These are phyloP conservation scores for Penicillium sp. DNA, from an alignment of 2,329 filamentous ascomycete genomes.

Conservation along the genomic window DNA sequence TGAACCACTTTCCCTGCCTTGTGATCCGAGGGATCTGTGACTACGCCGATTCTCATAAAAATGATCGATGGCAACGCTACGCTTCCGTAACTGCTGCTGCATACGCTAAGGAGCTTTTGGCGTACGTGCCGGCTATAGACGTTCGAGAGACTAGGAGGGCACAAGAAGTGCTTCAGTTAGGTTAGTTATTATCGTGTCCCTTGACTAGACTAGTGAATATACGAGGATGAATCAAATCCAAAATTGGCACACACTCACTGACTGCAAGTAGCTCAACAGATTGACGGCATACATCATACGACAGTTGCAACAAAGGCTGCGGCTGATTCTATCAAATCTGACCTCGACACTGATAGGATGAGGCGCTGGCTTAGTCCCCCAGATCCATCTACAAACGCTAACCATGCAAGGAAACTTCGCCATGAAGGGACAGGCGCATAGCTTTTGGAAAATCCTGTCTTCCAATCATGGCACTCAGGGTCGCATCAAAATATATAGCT, in stretches of 20 bases:
- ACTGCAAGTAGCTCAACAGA: no score
- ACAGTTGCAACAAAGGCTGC: no score
- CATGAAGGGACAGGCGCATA: conserved; percentile 11
- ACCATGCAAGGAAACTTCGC: conserved; percentile 3
- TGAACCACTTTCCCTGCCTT: conserved; percentile 21
- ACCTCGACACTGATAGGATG: neutral
- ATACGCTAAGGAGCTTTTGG: conserved; percentile 20
- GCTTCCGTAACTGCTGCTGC: conserved; percentile 17
- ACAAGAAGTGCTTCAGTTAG: no score
- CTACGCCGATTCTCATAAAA: conserved; percentile 25
- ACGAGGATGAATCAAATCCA: no score
- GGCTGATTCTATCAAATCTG: no score
- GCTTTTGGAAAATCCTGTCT: conserved; percentile 7
- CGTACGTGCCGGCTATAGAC: conserved; percentile 3
- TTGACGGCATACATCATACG: no score
- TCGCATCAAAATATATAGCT: conserved; percentile 7
- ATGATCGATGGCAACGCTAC: conserved; percentile 19
- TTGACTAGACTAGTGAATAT: no score
- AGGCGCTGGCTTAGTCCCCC: conserved; percentile 11
- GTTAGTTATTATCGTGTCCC: no score
- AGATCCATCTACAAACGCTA: conserved; percentile 8
- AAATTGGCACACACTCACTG: no score
- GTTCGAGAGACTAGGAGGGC: no score
- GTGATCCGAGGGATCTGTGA: conserved; percentile 22
- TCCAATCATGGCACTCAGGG: conserved; percentile 8